These are phyloP conservation scores for Xylaria sp. DNA, from an alignment of 2,329 filamentous ascomycete genomes.

Conservation along the genomic window DNA sequence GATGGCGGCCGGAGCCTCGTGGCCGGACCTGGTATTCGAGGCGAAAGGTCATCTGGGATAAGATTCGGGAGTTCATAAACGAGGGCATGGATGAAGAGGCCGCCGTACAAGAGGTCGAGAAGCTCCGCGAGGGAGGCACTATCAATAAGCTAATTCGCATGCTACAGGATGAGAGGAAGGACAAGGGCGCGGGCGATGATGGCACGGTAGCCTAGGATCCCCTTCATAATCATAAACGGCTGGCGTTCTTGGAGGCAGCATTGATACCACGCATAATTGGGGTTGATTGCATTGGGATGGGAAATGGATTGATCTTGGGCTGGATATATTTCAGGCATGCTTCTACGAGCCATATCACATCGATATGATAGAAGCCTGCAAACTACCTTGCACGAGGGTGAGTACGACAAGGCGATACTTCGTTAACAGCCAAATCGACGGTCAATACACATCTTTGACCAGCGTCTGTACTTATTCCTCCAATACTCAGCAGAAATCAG, in stretches of 20 bases:
- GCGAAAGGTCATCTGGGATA: slow-evolving; percentile 55
- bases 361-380: slow-evolving; percentile 3
- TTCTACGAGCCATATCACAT: slow-evolving; percentile 2
- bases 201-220: slow-evolving; percentile 35
- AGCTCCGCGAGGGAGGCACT: slow-evolving; percentile 51
- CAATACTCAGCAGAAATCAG: neutral
- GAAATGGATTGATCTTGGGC: slow-evolving; percentile 31
- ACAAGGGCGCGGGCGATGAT: slow-evolving; percentile 49
- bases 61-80: slow-evolving; percentile 53
- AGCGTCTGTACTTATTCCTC: slow-evolving; percentile 1
- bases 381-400: neutral
- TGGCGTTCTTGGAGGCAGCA: slow-evolving; percentile 41
- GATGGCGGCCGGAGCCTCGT: slow-evolving; percentile 54
- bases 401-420: neutral
- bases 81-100: slow-evolving; percentile 52
- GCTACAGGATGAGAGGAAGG: slow-evolving; percentile 53
- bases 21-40: slow-evolving; percentile 54
- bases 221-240: slow-evolving; percentile 34
- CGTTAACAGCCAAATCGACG: slow-evolving; percentile 8
- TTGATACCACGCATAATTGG: slow-evolving; percentile 45
- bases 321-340: slow-evolving; percentile 16
- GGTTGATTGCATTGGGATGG: slow-evolving; percentile 36
- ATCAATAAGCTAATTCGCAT: slow-evolving; percentile 54
- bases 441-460: slow-evolving; percentile 1
- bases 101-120: slow-evolving; percentile 52